Base-by-base conservation (phyloP, 257 asterid genomes). In the Solanum sejunctum region DNA sequence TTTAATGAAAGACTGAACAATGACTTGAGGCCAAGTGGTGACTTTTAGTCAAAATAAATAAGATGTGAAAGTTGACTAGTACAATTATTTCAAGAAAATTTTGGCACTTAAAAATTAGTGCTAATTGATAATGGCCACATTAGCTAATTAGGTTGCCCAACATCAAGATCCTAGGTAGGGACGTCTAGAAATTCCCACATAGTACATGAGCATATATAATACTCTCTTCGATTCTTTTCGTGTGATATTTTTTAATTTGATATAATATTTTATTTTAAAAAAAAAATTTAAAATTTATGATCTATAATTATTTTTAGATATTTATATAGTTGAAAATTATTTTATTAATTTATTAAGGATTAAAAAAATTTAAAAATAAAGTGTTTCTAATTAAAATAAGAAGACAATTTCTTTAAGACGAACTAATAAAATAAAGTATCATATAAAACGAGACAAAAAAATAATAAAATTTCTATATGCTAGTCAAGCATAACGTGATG, bases 401-500 rank as follows among this genome's bases (percentile, higher is more conserved):
- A 4, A 3, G 7, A 36, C 6, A 36, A 36, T 36, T 36, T 0
- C 4, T 36, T 36, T 36, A 0, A 1, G 0, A 36, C 39, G 39
- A 1, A 36, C 39, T 4, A 36, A 36, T 3, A 36, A 4, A 36
- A 36, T 3, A 36, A 0, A 36, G 39, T 36, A 6, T 36, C 6
- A 36, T 0, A 36, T 36, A 36, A 3, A 36, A 36, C 4, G 0
- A 0, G 39, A 36, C 5, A 0, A 36, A 0, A 36, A 0, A 36
- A 1, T 36, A 5, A 56, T 56, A 56, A 17, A 17, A 21, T 23
- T 7, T 23, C 9, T 23, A 23, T 63, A 26, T 7, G 7, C 8
- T 6, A 15, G 45, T 67, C 23, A 36, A 32, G 15, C 16, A 36
- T 67, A 66, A 15, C 21, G 21, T 32, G 49, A 32, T 21, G 12